These are phyloP conservation scores for Rhododendron kiyosumense DNA, from an alignment of 148 eudicot species.

Conservation along the genomic window DNA sequence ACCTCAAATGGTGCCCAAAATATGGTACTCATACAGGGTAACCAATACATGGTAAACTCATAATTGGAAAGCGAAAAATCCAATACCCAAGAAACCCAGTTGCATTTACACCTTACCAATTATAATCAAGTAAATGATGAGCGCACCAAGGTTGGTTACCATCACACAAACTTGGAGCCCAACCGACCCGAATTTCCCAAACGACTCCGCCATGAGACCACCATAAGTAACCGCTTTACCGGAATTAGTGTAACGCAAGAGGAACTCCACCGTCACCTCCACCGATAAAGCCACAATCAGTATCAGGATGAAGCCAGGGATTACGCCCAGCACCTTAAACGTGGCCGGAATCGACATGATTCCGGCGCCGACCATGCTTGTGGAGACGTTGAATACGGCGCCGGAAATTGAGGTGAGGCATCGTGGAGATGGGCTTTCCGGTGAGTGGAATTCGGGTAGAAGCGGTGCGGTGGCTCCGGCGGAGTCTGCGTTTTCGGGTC, in stretches of 20 bases:
- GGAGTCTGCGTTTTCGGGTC: conserved; percentile 5
- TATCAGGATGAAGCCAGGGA: conserved; percentile 58
- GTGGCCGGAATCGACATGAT: conserved; percentile 95
- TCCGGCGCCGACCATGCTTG: conserved; percentile 88
- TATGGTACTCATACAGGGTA: neutral
- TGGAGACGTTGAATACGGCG: conserved; percentile 78
- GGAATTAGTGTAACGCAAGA: conserved; percentile 52
- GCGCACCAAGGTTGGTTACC: conserved; percentile 65
- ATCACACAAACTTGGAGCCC: conserved; percentile 66
- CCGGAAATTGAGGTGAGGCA: conserved; percentile 41
- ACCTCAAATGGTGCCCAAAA: neutral
- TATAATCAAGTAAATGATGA: conserved; percentile 70
- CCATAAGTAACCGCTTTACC: conserved; percentile 59
- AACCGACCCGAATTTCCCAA: conserved; percentile 61
- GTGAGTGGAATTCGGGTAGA: conserved; percentile 19
- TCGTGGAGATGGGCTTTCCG: neutral
- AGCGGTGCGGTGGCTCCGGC: conserved; percentile 24
- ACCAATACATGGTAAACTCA: neutral
- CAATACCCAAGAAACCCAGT: neutral
- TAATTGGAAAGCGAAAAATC: neutral
- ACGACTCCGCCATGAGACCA: conserved; percentile 78
- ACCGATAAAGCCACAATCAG: conserved; percentile 58
- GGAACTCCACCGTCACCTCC: conserved; percentile 70
- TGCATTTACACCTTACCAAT: conserved; percentile 45
- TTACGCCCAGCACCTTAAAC: conserved; percentile 63